These are phyloP conservation scores for Prunella vulgaris DNA, from an alignment of 257 asterid genomes.

Conservation along the genomic window DNA sequence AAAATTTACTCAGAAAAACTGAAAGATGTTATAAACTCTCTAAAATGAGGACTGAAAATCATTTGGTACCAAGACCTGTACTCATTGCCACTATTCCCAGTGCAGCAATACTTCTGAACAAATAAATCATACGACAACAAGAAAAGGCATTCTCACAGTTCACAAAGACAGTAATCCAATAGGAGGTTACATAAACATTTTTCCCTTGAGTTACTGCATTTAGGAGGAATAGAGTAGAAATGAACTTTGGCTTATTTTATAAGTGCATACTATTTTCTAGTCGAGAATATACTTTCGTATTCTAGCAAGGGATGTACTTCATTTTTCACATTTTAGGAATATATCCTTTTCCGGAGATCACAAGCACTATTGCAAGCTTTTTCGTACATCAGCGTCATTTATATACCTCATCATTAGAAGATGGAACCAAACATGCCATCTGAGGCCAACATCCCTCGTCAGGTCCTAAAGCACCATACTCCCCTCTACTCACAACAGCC, in stretches of 20 bases:
- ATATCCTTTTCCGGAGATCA: not conserved
- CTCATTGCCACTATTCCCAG: conserved; percentile 3
- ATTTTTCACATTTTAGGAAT: conserved; percentile 1
- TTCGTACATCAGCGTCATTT: not conserved
- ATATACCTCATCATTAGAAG: conserved; percentile 53
- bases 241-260: not conserved
- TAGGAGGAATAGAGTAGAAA: not conserved
- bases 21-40: not conserved
- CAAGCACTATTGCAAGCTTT: not conserved
- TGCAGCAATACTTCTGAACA: not conserved
- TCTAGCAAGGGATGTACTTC: not conserved
- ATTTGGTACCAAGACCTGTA: not conserved
- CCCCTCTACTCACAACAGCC: conserved; percentile 63
- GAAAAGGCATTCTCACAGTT: not conserved
- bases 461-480: conserved; percentile 63
- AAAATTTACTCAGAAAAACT: not conserved
- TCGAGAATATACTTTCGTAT: not conserved
- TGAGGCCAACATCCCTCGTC: conserved; percentile 83
- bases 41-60: not conserved
- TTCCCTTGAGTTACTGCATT: not conserved
- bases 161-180: not conserved
- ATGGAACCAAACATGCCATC: conserved; percentile 79
- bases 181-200: not conserved
- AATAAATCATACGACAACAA: not conserved
- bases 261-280: not conserved